Conservation (phyloP, 2,329 filamentous ascomycete genomes). For the Clarireedia paspali region DNA sequence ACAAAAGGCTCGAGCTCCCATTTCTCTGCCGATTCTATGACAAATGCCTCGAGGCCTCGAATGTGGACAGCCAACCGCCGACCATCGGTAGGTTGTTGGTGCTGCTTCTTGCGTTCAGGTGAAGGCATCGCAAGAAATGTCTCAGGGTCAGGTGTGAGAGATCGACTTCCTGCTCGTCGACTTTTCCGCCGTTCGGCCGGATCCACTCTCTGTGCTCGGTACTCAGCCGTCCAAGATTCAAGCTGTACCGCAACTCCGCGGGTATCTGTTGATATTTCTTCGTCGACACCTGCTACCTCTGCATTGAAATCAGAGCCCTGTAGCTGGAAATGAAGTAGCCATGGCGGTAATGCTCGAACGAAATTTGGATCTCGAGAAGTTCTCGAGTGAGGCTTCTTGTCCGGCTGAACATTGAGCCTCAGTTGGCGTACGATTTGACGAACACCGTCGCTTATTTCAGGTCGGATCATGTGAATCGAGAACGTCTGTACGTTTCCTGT, state of each 20-base stretch:
- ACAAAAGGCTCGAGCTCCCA: slow-evolving; percentile 83
- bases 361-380: slow-evolving; percentile 55
- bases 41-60: slow-evolving; percentile 78
- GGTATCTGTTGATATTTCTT: slow-evolving; percentile 71
- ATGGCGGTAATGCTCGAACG: slow-evolving; percentile 69
- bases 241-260: slow-evolving; percentile 80
- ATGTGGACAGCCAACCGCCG: slow-evolving; percentile 74
- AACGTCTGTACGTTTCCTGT: slow-evolving; percentile 79
- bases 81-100: slow-evolving; percentile 56
- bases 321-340: slow-evolving; percentile 77
- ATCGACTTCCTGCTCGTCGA: slow-evolving; percentile 67
- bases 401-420: slow-evolving; percentile 59
- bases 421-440: slow-evolving; percentile 86
- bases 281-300: slow-evolving; percentile 83
- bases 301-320: slow-evolving; percentile 85
- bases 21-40: slow-evolving; percentile 79
- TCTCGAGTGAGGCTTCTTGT: slow-evolving; percentile 45
- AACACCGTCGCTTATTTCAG: slow-evolving; percentile 87
- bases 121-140: slow-evolving; percentile 43
- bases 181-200: slow-evolving; percentile 47
- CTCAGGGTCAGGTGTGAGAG: slow-evolving; percentile 60
- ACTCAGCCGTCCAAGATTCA: slow-evolving; percentile 82
- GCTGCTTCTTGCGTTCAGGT: slow-evolving; percentile 45
- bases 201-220: slow-evolving; percentile 73
- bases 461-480: slow-evolving; percentile 79